phyloP scores from a whole-genome alignment of 371 early-diverging fungal genomes.

The Mucor racemosus region DNA sequence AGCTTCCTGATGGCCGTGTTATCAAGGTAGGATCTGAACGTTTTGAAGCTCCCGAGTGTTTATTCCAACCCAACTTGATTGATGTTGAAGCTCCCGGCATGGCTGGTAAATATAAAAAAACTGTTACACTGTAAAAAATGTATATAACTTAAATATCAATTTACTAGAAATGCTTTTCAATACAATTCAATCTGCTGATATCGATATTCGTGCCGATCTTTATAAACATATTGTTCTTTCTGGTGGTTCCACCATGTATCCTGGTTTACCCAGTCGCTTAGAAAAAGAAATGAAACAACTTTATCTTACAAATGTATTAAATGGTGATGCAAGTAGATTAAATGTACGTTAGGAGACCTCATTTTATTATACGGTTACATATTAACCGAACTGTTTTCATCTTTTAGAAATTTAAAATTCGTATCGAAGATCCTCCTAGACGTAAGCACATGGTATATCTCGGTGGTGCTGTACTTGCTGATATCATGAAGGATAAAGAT shows the following conservation, averaged over 20 bases:
- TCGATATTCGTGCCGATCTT: conserved; percentile 92
- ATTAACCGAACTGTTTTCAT: not conserved
- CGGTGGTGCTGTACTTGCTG: conserved; percentile 97
- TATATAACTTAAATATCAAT: not conserved
- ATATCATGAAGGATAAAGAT: conserved; percentile 93
- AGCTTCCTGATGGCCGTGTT: conserved; percentile 97
- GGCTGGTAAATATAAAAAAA: conserved; percentile 66
- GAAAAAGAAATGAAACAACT: conserved; percentile 98
- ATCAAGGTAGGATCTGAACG: conserved; percentile 98
- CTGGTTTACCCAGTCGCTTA: conserved; percentile 93
- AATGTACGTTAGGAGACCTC: conserved; percentile 58
- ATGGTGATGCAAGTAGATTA: conserved; percentile 83
- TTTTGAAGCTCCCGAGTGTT: conserved; percentile 97
- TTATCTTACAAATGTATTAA: conserved; percentile 86
- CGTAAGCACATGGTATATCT: conserved; percentile 98
- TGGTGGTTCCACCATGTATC: conserved; percentile 98
- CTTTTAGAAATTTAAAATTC: conserved; percentile 92
- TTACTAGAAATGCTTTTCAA: conserved; percentile 86
- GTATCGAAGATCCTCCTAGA: conserved; percentile 97
- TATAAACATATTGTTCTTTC: conserved; percentile 97
- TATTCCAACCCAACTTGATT: conserved; percentile 97
- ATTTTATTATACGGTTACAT: not conserved
- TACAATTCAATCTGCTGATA: conserved; percentile 88
- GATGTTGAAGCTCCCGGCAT: conserved; percentile 94
- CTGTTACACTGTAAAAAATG: not conserved